Base-by-base conservation (phyloP, 352 stramenopile species). In the Phytophthora megakarya region DNA sequence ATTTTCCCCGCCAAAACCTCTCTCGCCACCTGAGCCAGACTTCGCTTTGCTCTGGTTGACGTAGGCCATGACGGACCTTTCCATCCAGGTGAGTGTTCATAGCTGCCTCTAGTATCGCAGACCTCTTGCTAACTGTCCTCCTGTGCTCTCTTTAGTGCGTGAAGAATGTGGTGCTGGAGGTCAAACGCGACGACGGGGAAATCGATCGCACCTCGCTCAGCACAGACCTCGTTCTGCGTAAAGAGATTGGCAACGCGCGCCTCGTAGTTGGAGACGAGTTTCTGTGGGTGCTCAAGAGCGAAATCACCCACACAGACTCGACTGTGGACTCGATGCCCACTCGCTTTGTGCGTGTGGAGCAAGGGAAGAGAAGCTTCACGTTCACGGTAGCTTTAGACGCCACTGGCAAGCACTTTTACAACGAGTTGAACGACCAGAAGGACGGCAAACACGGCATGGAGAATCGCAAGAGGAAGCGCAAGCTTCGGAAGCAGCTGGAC, bases 211-310 rank as follows among this genome's bases (percentile, higher is more conserved):
- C 40, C 28, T 67, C 67, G 21, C 67, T 93, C 18, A 64, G 74
- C 45, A 73, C 56, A 3, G 56, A 70, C 11, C 64, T 95, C 13
- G 50, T 80, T 18, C 70, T 95, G 37, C 89, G 88, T 57, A 93
- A 92, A 56, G 86, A 95, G 53, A 61, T 93, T 18, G 84, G 84
- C 22, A 95, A 95, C 23, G 86, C 86, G 51, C 81, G 86, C 0
- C 67, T 95, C 7, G 86, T 93, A 12, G 89, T 80, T 33, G 82
- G 79, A 18, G 86, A 93, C 43, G 60, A 61, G 2, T 78, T 93
- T 67, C 54, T 95, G 25, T 95, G 84, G 82, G 81, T 93, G 5
- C 76, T 72, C 0, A 68, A 80, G 23, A 70, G 72, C n/a, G 55
- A 72, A 12, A 39, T 95, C 25, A 74, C 80, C 8, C 71, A 75